phyloP scores from a whole-genome alignment of 805 yeast genomes.

The Myxozyma vanderwaltii region DNA sequence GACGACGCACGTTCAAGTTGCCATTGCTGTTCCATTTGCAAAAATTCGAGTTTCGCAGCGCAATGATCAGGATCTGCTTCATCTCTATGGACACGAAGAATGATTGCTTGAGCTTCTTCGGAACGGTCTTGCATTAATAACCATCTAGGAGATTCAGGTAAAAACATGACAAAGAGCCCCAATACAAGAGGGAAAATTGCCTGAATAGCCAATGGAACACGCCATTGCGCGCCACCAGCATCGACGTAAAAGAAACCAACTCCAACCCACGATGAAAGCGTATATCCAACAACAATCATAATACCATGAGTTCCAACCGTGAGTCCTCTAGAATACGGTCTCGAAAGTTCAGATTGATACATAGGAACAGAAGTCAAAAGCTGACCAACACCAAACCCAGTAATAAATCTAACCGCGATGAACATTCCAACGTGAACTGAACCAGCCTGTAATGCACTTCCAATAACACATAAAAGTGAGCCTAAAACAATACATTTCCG shows the following conservation, averaged over 20 bases:
- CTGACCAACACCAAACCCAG: constrained; percentile 61
- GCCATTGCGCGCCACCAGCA: constrained; percentile 51
- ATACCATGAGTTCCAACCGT: constrained; percentile 64
- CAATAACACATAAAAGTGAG: constrained; percentile 8
- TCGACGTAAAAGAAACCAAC: constrained; percentile 14
- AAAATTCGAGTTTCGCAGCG: constrained; percentile 11
- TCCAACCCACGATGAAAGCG: constrained; percentile 62
- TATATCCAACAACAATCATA: constrained; percentile 60
- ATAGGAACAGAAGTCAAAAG: constrained; percentile 63
- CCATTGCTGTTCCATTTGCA: constrained; percentile 24
- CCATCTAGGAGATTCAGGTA: constrained; percentile 61
- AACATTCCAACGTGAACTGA: constrained; percentile 18
- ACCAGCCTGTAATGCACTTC: constrained; percentile 24
- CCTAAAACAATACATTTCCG: constrained; percentile 15
- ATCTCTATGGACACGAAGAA: constrained; percentile 8
- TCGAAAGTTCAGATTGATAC: constrained; percentile 62
- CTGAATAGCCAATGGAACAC: constrained; percentile 72
- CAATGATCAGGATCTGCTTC: constrained; percentile 1
- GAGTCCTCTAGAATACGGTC: constrained; percentile 59
- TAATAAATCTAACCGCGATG: constrained; percentile 16
- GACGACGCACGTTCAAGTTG: constrained; percentile 4
- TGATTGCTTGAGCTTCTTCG: constrained; percentile 50
- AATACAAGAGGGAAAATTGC: constrained; percentile 36
- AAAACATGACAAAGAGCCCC: constrained; percentile 5
- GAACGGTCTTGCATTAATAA: constrained; percentile 58